Percentiles rank a stretch among this genome's conserved stretches.
Conservation (phyloP, 1,284 basidiomycete species). For the Phlebopus sp. region DNA sequence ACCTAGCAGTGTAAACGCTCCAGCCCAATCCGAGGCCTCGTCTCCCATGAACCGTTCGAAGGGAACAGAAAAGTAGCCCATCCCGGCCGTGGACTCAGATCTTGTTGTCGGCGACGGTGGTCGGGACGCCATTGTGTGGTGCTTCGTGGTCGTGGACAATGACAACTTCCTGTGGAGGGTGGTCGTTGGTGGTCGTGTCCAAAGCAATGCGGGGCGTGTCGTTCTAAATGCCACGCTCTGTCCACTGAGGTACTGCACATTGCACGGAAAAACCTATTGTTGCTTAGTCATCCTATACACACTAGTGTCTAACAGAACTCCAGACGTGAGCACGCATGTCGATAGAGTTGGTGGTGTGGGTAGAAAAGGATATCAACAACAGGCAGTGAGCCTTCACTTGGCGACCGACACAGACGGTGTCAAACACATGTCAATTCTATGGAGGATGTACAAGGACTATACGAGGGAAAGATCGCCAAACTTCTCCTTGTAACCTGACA, state of each 20-base stretch:
- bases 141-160: constrained; percentile 33
- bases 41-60: constrained; percentile 55
- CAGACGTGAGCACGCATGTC: too few species aligned
- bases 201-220: constrained; percentile 13
- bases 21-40: constrained; percentile 51
- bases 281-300: constrained; percentile 4
- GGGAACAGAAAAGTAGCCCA: constrained; percentile 47
- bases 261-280: not conserved
- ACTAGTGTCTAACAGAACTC: too few species aligned
- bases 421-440: constrained; percentile 16
- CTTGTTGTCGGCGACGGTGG: constrained; percentile 75
- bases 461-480: constrained; percentile 89
- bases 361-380: too few species aligned
- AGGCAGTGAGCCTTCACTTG: too few species aligned
- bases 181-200: constrained; percentile 9
- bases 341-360: too few species aligned
- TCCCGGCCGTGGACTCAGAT: constrained; percentile 37
- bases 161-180: constrained; percentile 4
- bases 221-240: not conserved
- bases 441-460: constrained; percentile 47
- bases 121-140: constrained; percentile 71
- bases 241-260: not conserved
- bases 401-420: not conserved
- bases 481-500: constrained; percentile 84
- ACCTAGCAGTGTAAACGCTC: constrained; percentile 76